Conservation (phyloP, 2,329 filamentous ascomycete species). For the Pyricularia sp. region DNA sequence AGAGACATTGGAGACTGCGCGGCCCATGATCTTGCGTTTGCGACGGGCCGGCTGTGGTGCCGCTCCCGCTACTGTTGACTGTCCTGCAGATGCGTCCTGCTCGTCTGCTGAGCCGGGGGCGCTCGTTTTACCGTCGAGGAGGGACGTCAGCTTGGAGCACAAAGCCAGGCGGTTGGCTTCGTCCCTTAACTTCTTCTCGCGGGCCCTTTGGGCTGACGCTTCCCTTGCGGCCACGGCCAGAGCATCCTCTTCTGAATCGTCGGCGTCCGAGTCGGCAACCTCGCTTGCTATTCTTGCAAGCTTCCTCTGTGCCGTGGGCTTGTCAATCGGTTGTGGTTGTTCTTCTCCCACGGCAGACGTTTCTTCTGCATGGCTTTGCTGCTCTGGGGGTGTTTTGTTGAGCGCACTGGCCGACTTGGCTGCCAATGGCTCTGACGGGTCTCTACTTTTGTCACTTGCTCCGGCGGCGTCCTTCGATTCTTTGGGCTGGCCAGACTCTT, state of each 20-base stretch:
- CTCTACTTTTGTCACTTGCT: conserved; percentile 13
- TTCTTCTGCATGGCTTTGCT: conserved; percentile 8
- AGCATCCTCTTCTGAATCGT: conserved; percentile 12
- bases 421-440: conserved; percentile 20
- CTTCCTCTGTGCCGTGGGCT: conserved; percentile 9
- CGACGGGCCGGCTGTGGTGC: conserved; percentile 16
- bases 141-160: conserved; percentile 7
- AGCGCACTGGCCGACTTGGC: conserved; percentile 26
- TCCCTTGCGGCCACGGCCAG: conserved; percentile 10
- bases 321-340: conserved; percentile 6
- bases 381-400: conserved; percentile 26
- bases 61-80: conserved; percentile 8
- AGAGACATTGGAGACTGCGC: conserved; percentile 45
- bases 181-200: conserved; percentile 8
- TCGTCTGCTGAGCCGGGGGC: conserved; percentile 2
- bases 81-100: conserved; percentile 4
- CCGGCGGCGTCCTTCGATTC: neutral
- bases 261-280: conserved; percentile 30
- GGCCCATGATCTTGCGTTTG: conserved; percentile 40
- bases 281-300: conserved; percentile 23
- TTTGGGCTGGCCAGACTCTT: neutral
- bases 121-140: conserved; percentile 6
- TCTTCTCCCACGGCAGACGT: conserved; percentile 6
- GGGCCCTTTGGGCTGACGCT: conserved; percentile 2
- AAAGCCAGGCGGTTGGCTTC: conserved; percentile 8